These are phyloP conservation scores for Trichocomaceae sp. DNA, from an alignment of 2,329 filamentous ascomycete species.

Conservation along the genomic window DNA sequence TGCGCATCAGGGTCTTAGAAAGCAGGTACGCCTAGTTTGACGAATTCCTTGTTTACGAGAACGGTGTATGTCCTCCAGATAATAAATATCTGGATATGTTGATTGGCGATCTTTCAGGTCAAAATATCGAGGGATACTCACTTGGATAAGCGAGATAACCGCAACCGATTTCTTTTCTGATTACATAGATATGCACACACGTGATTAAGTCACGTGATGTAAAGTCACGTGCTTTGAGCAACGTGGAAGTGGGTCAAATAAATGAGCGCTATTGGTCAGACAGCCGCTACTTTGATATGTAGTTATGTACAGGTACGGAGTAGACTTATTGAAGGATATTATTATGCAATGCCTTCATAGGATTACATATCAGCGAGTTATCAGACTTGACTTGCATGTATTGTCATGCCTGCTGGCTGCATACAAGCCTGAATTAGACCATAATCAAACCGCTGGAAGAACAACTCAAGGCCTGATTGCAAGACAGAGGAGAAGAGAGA, in stretches of 20 bases:
- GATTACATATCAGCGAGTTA: too few relatives aligned
- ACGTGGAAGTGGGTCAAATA: too few relatives aligned
- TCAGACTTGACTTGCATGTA: too few relatives aligned
- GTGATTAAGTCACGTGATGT: too few relatives aligned
- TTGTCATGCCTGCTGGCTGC: neutral
- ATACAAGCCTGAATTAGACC: neutral
- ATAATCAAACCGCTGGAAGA: neutral
- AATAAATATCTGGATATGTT: neutral
- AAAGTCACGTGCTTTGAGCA: too few relatives aligned
- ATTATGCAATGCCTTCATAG: too few relatives aligned
- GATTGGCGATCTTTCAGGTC: neutral
- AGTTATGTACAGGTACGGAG: too few relatives aligned
- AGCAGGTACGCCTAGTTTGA: constrained; percentile 6
- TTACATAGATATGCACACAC: too few relatives aligned
- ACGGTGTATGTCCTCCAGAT: neutral
- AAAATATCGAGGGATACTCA: neutral
- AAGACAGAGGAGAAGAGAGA: neutral
- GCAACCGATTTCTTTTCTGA: too few relatives aligned
- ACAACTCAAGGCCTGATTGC: neutral
- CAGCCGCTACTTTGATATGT: neutral
- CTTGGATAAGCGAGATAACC: too few relatives aligned
- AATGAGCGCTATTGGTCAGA: neutral
- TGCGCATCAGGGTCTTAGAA: neutral
- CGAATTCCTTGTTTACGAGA: neutral
- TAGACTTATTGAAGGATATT: too few relatives aligned